These are phyloP conservation scores for Hyaloperonospora brassicae DNA, from an alignment of 352 stramenopile species.

Conservation along the genomic window DNA sequence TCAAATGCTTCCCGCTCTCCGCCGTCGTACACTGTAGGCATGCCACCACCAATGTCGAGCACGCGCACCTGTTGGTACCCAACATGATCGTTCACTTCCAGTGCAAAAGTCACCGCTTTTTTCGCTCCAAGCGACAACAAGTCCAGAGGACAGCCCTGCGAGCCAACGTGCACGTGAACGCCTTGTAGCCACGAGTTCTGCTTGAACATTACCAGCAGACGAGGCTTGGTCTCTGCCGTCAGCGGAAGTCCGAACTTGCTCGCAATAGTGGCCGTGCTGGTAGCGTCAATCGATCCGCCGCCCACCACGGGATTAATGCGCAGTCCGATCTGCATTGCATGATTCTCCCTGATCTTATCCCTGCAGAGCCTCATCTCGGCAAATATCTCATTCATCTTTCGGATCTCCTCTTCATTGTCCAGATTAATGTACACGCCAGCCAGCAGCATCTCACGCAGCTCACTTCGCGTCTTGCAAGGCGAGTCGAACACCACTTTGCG, in stretches of 20 bases:
- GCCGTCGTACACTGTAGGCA: conserved; percentile 84
- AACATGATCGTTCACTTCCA: conserved; percentile 58
- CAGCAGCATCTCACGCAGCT: conserved; percentile 73
- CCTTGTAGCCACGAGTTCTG: conserved; percentile 80
- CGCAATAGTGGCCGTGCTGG: conserved; percentile 79
- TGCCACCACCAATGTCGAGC: conserved; percentile 88
- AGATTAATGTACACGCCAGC: conserved; percentile 86
- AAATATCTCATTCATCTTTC: conserved; percentile 63
- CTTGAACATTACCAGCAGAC: conserved; percentile 48
- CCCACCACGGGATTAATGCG: conserved; percentile 90
- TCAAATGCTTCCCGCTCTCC: conserved; percentile 54
- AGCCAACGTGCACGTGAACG: conserved; percentile 87
- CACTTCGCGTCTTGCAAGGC: conserved; percentile 84
- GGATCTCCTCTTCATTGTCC: conserved; percentile 88
- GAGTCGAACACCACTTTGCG: conserved; percentile 87
- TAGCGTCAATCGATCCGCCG: conserved; percentile 72
- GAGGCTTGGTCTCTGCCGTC: conserved; percentile 40
- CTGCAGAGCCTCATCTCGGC: conserved; percentile 23
- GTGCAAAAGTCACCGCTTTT: conserved; percentile 65
- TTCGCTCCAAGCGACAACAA: conserved; percentile 74
- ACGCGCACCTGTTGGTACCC: conserved; percentile 57
- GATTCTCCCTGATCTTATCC: conserved; percentile 17
- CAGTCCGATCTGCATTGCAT: conserved; percentile 69
- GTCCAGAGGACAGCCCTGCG: conserved; percentile 78
- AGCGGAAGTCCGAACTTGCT: conserved; percentile 90